Base-by-base conservation (phyloP, 768 basidiomycete species). In the Lactarius deliciosus region DNA sequence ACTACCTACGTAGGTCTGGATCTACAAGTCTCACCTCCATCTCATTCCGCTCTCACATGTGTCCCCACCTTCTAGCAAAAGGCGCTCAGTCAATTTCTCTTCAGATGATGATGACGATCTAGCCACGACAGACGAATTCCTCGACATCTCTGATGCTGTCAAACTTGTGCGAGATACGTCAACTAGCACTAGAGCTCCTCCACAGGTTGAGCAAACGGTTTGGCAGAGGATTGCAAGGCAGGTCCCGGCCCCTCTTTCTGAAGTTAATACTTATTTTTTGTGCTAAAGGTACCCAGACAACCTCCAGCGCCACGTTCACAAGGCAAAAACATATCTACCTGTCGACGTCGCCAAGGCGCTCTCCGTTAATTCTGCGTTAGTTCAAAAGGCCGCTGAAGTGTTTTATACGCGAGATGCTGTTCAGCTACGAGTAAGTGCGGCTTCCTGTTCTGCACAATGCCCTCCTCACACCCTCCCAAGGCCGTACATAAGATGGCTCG, bases 381-480 rank as follows among this genome's bases (percentile, higher is more conserved):
- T 96, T 18, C 94, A 98, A 72, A 90, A 88, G 72, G 91, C 96
- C 0, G 84, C 91, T 3, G 95, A 96, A 76, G 84, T 91, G 5
- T 99, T 99, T 76, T 99, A 99, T 76, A 97, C 95, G 4, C 84
- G 97, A 61, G 97, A 98, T 79, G 91, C 92, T 1, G 80, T 89
- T 16, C 94, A 96, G 75, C 79, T 98, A 62, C 87, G 95, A 45
- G 93, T 96, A 76, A 76, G 88, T 34, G 25, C 56, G 1, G 13
- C 5, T 28, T 34, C 43, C 50, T 20, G n/a, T n/a, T 9, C n/a
- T 10, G 3, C 18, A 30, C 38, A 28, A 32, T 30, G 8, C 40
- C 3, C 6, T 58, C 15, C 36, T 55, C 62, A 60, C 20, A 40
- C 43, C 34, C 15, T 22, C 13, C 22, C 30, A 57, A 96, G 94